phyloP scores from a whole-genome alignment of 2,329 filamentous ascomycete species.

The Paecilomyces dactylethromorphus region DNA sequence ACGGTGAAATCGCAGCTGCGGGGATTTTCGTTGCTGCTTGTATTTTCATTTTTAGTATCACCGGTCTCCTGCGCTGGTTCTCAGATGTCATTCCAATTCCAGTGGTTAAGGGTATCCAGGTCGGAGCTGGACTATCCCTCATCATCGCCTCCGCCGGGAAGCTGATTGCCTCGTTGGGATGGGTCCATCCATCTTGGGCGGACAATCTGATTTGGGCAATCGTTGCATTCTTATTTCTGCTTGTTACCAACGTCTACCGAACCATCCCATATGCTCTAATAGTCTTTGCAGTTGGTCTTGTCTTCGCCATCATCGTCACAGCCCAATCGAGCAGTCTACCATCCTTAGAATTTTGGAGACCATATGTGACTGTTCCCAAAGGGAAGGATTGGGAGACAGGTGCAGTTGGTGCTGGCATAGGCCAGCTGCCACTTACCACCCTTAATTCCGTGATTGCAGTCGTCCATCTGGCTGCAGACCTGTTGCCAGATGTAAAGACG shows the following conservation, averaged over 20 bases:
- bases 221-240: slow-evolving; percentile 64
- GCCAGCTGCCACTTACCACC: slow-evolving; percentile 83
- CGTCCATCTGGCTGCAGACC: slow-evolving; percentile 67
- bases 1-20: slow-evolving; percentile 70
- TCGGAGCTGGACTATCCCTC: slow-evolving; percentile 81
- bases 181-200: slow-evolving; percentile 58
- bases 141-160: slow-evolving; percentile 67
- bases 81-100: slow-evolving; percentile 72
- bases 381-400: slow-evolving; percentile 45
- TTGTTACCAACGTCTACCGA: slow-evolving; percentile 59
- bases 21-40: slow-evolving; percentile 70
- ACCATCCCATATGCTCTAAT: slow-evolving; percentile 72
- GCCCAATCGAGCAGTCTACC: slow-evolving; percentile 37
- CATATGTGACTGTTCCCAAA: slow-evolving; percentile 45
- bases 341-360: slow-evolving; percentile 54
- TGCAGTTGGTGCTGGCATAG: slow-evolving; percentile 63
- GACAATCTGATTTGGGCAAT: slow-evolving; percentile 77
- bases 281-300: slow-evolving; percentile 62
- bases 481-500: slow-evolving; percentile 62
- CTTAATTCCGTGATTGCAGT: slow-evolving; percentile 91
- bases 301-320: slow-evolving; percentile 52
- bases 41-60: slow-evolving; percentile 70
- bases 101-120: slow-evolving; percentile 89
- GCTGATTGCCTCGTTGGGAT: slow-evolving; percentile 62
- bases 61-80: slow-evolving; percentile 69